Conservation (phyloP, 495 filamentous ascomycete genomes). For the Hypomontagnella submonticulosa region DNA sequence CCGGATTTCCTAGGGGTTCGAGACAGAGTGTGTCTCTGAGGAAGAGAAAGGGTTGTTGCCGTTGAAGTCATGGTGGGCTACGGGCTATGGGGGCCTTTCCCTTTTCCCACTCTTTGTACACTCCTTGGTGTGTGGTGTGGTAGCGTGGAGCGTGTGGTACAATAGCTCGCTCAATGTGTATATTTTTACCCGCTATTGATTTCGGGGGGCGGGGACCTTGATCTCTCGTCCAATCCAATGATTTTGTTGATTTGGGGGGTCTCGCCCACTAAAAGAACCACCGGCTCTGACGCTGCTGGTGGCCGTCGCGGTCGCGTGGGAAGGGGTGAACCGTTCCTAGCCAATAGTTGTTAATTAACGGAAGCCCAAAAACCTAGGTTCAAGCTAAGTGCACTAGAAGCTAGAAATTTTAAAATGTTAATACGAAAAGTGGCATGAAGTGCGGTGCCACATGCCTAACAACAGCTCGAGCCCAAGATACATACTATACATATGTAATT, state of each 20-base stretch:
- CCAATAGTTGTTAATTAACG: constrained; percentile 27
- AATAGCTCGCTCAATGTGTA: neutral
- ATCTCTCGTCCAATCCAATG: constrained; percentile 31
- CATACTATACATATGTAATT: too few species aligned
- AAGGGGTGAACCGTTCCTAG: constrained; percentile 20
- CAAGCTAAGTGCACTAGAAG: constrained; percentile 36
- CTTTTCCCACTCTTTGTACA: constrained; percentile 28
- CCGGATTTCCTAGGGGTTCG: constrained; percentile 50
- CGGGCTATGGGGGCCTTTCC: neutral
- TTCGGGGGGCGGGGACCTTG: constrained; percentile 29
- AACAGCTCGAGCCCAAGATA: constrained; percentile 4
- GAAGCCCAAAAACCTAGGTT: constrained; percentile 18
- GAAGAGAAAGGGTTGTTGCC: constrained; percentile 37
- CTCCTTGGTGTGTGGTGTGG: constrained; percentile 24
- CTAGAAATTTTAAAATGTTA: constrained; percentile 22
- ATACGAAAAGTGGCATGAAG: constrained; percentile 21
- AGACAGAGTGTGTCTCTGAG: constrained; percentile 42
- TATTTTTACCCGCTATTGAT: constrained; percentile 44
- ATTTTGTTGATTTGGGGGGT: constrained; percentile 6
- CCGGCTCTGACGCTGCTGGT: constrained; percentile 24
- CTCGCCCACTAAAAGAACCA: constrained; percentile 32
- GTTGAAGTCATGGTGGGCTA: constrained; percentile 49
- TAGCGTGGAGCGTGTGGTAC: constrained; percentile 1
- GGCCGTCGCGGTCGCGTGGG: constrained; percentile 35
- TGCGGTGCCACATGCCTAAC: constrained; percentile 7